phyloP scores from a whole-genome alignment of 177 flowering plant genomes.

The Tripterygium wilfordii region DNA sequence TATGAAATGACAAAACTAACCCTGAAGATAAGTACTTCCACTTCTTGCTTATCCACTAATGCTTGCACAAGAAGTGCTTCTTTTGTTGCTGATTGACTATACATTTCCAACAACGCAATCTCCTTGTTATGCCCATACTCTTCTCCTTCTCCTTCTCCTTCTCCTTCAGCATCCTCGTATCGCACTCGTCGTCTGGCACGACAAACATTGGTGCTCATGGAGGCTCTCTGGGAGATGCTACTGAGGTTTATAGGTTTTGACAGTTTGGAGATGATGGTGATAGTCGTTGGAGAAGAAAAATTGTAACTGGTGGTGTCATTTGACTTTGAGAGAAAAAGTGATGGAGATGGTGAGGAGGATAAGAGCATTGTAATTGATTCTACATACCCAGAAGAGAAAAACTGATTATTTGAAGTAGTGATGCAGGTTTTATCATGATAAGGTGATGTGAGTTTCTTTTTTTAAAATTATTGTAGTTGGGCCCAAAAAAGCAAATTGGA shows the following conservation, averaged over 20 bases:
- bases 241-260: neutral
- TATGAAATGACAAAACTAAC: no score
- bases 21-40: conserved; percentile 66
- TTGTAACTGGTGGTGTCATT: no score
- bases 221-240: neutral
- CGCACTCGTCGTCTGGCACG: conserved; percentile 41
- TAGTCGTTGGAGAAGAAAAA: no score
- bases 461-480: no score
- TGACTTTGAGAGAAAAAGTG: no score
- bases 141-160: conserved; percentile 28
- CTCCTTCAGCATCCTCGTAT: conserved; percentile 39
- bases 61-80: conserved; percentile 71
- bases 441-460: no score
- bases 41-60: conserved; percentile 54
- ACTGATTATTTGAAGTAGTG: no score
- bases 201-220: neutral
- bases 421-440: no score
- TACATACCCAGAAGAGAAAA: no score
- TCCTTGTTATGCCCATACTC: conserved; percentile 54
- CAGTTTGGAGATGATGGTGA: neutral
- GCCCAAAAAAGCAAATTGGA: no score
- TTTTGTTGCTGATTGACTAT: conserved; percentile 38
- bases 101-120: conserved; percentile 51
- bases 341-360: no score
- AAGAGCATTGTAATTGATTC: no score